These are phyloP conservation scores for Fusarium haematococcum DNA, from an alignment of 2,329 filamentous ascomycete genomes.

Conservation along the genomic window DNA sequence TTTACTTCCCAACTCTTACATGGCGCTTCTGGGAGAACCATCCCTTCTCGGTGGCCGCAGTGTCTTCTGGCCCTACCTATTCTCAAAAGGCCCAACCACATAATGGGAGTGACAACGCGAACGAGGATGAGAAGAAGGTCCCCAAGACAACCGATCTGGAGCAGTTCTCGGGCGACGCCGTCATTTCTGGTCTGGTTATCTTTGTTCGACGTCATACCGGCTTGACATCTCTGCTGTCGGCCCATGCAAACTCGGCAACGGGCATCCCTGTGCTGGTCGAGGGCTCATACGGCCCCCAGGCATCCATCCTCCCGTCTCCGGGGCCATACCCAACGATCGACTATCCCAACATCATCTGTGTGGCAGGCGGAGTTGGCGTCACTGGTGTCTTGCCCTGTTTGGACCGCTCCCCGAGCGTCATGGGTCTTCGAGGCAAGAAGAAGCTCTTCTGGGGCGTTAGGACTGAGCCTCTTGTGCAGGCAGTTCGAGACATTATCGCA, in stretches of 20 bases:
- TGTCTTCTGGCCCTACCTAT: background rate
- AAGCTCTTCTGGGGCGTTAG: background rate
- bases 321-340: background rate
- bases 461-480: background rate
- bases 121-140: background rate
- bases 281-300: background rate
- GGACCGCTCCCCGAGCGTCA: background rate
- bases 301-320: background rate
- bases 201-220: background rate
- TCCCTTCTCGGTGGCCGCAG: constrained; percentile 43
- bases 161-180: background rate
- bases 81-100: background rate
- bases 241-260: background rate
- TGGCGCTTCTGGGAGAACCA: constrained; percentile 49
- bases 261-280: background rate
- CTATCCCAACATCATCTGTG: background rate
- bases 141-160: background rate
- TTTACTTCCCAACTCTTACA: constrained; percentile 43
- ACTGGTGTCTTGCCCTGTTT: background rate
- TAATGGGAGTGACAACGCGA: background rate
- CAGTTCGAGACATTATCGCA: background rate
- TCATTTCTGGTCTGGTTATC: background rate
- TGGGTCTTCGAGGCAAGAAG: background rate
- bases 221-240: background rate
- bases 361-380: background rate